phyloP scores from a whole-genome alignment of 2,329 filamentous ascomycete genomes.

The Botrytis porri region DNA sequence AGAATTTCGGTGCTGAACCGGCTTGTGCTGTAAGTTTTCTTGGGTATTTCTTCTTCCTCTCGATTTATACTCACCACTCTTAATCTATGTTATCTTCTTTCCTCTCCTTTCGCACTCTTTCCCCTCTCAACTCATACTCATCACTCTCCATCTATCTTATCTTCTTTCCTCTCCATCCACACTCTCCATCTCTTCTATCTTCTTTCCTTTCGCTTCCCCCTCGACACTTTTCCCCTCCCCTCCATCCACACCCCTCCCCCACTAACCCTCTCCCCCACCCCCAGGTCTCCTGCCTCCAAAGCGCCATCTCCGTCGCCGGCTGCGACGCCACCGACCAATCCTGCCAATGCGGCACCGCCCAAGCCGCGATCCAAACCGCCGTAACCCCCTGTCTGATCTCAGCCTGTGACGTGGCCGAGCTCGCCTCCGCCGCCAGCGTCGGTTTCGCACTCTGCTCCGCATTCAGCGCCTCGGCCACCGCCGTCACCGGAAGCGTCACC shows the following conservation, averaged over 20 bases:
- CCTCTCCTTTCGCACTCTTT: not conserved
- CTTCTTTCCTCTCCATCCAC: not conserved
- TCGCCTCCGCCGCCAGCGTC: conserved; percentile 39
- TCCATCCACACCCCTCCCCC: not conserved
- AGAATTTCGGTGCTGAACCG: conserved; percentile 9
- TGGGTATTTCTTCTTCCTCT: not conserved
- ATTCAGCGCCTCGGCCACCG: conserved; percentile 31
- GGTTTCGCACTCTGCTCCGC: conserved; percentile 37
- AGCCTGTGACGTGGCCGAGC: conserved; percentile 37
- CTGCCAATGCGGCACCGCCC: conserved; percentile 41
- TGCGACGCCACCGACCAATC: conserved; percentile 40
- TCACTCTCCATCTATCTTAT: not conserved
- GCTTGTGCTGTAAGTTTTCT: conserved; percentile 11
- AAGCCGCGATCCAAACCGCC: conserved; percentile 37
- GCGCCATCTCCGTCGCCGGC: conserved; percentile 40
- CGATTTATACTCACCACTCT: too few species aligned
- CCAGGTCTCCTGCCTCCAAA: conserved; percentile 38
- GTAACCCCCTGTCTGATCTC: conserved; percentile 36
- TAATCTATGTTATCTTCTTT: too few species aligned
- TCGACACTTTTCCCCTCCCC: not conserved
- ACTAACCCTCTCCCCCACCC: not conserved
- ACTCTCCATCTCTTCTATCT: not conserved
- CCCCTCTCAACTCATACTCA: not conserved
- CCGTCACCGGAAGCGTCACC: not conserved
- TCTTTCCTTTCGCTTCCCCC: not conserved